Evolutionary conservation across 345 rosid species (phyloP), one percentile per base, ranked within the genome.

Genomic region (Syzygium aromaticum): DNA sequence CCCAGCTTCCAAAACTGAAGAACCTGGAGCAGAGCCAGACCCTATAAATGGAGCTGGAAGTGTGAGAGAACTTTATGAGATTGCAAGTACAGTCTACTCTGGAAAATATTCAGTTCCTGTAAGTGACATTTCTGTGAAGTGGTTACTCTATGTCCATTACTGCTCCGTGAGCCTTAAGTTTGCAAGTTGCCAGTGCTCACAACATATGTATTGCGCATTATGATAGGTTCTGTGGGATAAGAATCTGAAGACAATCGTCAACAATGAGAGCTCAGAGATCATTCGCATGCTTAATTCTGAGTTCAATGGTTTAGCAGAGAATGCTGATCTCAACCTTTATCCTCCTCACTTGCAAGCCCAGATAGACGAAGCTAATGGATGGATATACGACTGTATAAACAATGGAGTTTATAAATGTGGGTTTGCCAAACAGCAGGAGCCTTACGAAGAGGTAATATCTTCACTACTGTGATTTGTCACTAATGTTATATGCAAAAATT

Each of bases 401-500:
- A 89, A 92, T 84, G 94, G 94, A 82, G 94, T 92, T 63, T 92
- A 91, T 88, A 91, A 85, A 87, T 92, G 92, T 85, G 94, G 94
- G 22, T 92, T 92, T 87, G 93, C 94, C 7, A 92, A 86, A 89
- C 91, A 90, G 88, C 94, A 91, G 85, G 89, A 54, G 51, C 93
- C 94, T 78, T 92, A 92, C 23, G 90, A 92, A 84, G 92, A 92
- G 94, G 93, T 92, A 52, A 85, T 2, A 11, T 28, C 84, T 82
- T 84, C 27, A 84, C 54, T 9, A 28, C 59, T 28, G 5, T 25
- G 23, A 46, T 28, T 84, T 52, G 82, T 5, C 82, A 73, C 82
- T 33, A 21, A 21, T 73, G 25, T 38, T 43, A 19, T 19, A 73
- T 33, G 49, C 11, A 30, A 73, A 73, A 38, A 4, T 73, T 21